Conservation (phyloP, 495 filamentous ascomycete genomes). For the Trichoderma virens region DNA sequence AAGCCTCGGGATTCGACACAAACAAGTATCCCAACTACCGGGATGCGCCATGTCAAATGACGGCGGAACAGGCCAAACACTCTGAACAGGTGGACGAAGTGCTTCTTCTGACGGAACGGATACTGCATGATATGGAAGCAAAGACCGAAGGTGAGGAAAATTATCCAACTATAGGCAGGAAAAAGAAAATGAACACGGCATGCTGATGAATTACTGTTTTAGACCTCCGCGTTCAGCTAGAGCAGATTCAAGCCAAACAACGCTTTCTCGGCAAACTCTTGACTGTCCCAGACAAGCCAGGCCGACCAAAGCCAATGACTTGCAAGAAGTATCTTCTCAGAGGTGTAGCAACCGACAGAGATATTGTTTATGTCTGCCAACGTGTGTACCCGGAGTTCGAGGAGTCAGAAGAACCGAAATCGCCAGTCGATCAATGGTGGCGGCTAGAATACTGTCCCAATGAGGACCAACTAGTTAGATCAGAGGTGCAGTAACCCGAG, state of each 20-base stretch:
- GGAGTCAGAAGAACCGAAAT: slow-evolving; percentile 13
- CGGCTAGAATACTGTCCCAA: slow-evolving; percentile 26
- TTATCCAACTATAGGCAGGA: not conserved
- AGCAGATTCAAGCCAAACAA: slow-evolving; percentile 13
- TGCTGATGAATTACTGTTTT: slow-evolving; percentile 8
- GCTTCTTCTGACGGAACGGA: slow-evolving; percentile 1
- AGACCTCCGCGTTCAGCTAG: slow-evolving; percentile 10
- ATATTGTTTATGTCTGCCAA: slow-evolving; percentile 31
- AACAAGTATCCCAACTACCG: slow-evolving; percentile 40
- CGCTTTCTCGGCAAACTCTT: slow-evolving; percentile 22
- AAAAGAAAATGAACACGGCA: not conserved
- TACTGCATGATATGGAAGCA: slow-evolving; percentile 17
- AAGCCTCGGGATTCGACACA: slow-evolving; percentile 33
- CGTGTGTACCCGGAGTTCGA: slow-evolving; percentile 19
- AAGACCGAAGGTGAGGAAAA: slow-evolving; percentile 9
- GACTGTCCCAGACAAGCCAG: slow-evolving; percentile 25
- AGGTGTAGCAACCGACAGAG: slow-evolving; percentile 29
- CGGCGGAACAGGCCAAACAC: slow-evolving; percentile 19
- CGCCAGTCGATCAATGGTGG: slow-evolving; percentile 34
- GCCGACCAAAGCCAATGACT: slow-evolving; percentile 9
- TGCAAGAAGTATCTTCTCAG: slow-evolving; percentile 30
- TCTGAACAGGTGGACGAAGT: slow-evolving; percentile 11
- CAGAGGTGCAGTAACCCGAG: slow-evolving; percentile 22
- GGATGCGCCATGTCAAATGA: slow-evolving; percentile 32
- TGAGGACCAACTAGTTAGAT: slow-evolving; percentile 20